phyloP scores from a whole-genome alignment of 768 basidiomycete genomes.

The Tulasnella sp. region DNA sequence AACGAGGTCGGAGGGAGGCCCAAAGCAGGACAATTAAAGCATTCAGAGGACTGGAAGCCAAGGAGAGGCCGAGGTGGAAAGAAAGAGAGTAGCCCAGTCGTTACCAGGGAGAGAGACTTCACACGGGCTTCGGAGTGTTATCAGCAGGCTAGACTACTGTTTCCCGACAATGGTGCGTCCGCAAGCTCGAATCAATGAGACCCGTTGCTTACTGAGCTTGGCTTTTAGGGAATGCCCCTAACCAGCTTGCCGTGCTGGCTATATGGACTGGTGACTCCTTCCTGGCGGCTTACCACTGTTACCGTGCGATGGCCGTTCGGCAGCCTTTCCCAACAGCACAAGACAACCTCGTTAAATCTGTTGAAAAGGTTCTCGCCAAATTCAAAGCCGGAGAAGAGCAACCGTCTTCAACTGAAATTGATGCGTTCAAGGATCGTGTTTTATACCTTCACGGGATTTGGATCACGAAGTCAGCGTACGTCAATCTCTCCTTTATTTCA shows the following conservation, averaged over 20 bases:
- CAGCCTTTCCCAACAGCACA: slow-evolving; percentile 85
- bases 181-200: not conserved
- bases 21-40: slow-evolving; percentile 52
- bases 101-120: slow-evolving; percentile 67
- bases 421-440: slow-evolving; percentile 67
- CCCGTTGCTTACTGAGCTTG: not conserved
- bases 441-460: slow-evolving; percentile 78
- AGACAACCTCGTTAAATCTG: slow-evolving; percentile 79
- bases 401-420: slow-evolving; percentile 21
- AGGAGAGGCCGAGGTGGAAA: slow-evolving; percentile 63
- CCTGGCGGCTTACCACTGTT: slow-evolving; percentile 79
- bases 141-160: slow-evolving; percentile 77
- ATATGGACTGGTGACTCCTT: slow-evolving; percentile 86
- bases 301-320: slow-evolving; percentile 84
- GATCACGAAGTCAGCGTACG: slow-evolving; percentile 62
- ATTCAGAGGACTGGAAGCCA: slow-evolving; percentile 41
- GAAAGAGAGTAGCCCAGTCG: slow-evolving; percentile 46
- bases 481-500: slow-evolving; percentile 35
- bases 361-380: slow-evolving; percentile 60
- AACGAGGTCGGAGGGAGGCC: slow-evolving; percentile 70
- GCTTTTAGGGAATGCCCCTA: slow-evolving; percentile 71
- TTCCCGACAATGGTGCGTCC: slow-evolving; percentile 75
- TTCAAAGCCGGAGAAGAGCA: slow-evolving; percentile 43
- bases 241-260: slow-evolving; percentile 92
- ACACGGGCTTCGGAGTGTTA: slow-evolving; percentile 79